Evolutionary conservation across 2,329 filamentous ascomycete species (phyloP).

Genomic region (Claviceps fusiformis): DNA sequence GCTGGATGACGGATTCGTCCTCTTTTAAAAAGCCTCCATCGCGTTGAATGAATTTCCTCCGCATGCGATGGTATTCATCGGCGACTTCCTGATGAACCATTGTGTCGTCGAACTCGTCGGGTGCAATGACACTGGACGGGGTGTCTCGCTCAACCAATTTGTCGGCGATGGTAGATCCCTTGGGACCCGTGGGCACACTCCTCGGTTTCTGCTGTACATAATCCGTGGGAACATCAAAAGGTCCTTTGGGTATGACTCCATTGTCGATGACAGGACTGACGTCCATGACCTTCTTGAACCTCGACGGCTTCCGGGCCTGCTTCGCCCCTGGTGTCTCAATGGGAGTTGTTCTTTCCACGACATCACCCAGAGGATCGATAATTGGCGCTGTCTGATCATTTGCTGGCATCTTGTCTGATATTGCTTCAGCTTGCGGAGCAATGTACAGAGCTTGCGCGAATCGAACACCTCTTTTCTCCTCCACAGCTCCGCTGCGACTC

Average conservation of each 20-base stretch:
- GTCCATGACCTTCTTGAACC: constrained; percentile 34
- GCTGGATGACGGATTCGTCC: constrained; percentile 52
- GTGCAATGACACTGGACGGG: constrained; percentile 18
- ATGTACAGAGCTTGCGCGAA: constrained; percentile 67
- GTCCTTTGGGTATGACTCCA: constrained; percentile 22
- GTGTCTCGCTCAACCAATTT: constrained; percentile 42
- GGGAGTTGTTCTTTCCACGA: constrained; percentile 32
- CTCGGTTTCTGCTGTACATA: constrained; percentile 26
- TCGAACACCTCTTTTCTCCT: constrained; percentile 57
- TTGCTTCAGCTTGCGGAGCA: constrained; percentile 27
- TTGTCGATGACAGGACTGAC: constrained; percentile 4
- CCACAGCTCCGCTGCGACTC: constrained; percentile 9
- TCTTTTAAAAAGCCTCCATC: constrained; percentile 71
- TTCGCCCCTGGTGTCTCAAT: constrained; percentile 17
- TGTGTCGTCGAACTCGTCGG: constrained; percentile 55
- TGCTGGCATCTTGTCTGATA: constrained; percentile 7
- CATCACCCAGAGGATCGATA: constrained; percentile 37
- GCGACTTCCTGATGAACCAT: constrained; percentile 66
- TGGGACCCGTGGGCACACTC: constrained; percentile 33
- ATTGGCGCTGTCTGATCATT: constrained; percentile 17
- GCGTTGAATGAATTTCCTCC: constrained; percentile 70
- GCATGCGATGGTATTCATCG: constrained; percentile 67
- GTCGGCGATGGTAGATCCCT: constrained; percentile 44
- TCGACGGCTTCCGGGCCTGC: constrained; percentile 28
- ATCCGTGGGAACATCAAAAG: constrained; percentile 27